These are phyloP conservation scores for Saccharomycopsis javanensis DNA, from an alignment of 805 yeast genomes.

Conservation along the genomic window DNA sequence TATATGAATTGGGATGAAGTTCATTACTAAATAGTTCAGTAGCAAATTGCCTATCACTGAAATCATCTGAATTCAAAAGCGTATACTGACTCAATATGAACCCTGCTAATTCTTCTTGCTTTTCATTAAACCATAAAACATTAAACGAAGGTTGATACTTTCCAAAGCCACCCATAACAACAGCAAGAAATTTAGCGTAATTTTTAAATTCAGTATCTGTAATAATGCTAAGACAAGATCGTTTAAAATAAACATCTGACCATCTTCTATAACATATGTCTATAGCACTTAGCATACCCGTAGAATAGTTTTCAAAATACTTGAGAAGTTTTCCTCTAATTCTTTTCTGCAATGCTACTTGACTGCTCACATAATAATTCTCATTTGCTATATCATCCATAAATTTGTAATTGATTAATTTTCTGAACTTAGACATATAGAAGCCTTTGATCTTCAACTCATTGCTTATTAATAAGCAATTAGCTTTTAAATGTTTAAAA, in stretches of 20 bases:
- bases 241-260: conserved; percentile 12
- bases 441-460: conserved; percentile 2
- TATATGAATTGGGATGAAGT: conserved; percentile 37
- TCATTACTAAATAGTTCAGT: conserved; percentile 63
- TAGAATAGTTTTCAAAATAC: conserved; percentile 22
- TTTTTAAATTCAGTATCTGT: conserved; percentile 29
- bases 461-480: conserved; percentile 1
- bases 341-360: conserved; percentile 54
- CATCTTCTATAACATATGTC: conserved; percentile 29
- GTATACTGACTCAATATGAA: conserved; percentile 35
- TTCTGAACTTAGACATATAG: background rate
- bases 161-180: conserved; percentile 46
- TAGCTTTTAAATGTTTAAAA: conserved; percentile 5
- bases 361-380: conserved; percentile 52
- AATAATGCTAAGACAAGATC: background rate
- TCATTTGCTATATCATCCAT: conserved; percentile 41
- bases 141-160: background rate
- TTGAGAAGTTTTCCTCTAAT: conserved; percentile 34
- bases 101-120: conserved; percentile 21
- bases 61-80: conserved; percentile 38
- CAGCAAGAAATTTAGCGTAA: conserved; percentile 64
- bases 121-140: background rate
- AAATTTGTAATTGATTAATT: conserved; percentile 27
- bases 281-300: conserved; percentile 26
- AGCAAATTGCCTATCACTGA: conserved; percentile 51